These are phyloP conservation scores for Pseudogymnoascus verrucosus DNA, from an alignment of 2,329 filamentous ascomycete genomes.

Conservation along the genomic window DNA sequence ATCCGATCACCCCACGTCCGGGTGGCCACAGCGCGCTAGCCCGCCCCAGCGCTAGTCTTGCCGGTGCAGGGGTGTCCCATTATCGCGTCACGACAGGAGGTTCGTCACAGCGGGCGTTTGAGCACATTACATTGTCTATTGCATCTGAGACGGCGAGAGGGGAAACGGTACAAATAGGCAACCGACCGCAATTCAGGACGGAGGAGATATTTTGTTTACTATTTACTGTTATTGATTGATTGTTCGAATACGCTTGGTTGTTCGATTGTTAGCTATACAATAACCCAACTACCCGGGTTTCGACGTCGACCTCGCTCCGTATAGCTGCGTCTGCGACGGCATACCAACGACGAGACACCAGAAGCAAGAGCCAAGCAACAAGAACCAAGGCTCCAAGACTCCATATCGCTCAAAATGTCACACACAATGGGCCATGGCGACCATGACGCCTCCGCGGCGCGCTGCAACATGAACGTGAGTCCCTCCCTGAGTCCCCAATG, in stretches of 20 bases:
- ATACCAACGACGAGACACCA: background rate
- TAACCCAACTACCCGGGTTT: background rate
- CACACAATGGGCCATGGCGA: slow-evolving; percentile 45
- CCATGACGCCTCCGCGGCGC: slow-evolving; percentile 50
- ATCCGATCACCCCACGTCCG: slow-evolving; percentile 4
- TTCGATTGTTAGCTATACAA: background rate
- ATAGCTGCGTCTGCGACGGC: background rate
- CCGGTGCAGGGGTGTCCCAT: background rate
- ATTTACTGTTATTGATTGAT: background rate
- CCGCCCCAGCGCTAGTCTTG: background rate
- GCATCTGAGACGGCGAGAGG: background rate
- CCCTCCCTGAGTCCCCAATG: background rate
- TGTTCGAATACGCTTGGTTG: background rate
- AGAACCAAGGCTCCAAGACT: background rate
- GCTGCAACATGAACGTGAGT: slow-evolving; percentile 88
- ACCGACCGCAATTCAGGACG: background rate
- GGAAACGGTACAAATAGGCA: background rate
- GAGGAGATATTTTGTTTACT: background rate
- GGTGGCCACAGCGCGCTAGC: background rate
- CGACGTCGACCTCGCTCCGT: background rate
- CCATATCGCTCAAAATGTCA: background rate
- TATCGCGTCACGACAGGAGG: background rate
- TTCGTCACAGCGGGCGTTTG: background rate
- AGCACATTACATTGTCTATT: background rate
- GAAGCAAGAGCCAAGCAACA: background rate